Conservation (phyloP, 768 basidiomycete genomes). For the Hemileccinum impolitum region DNA sequence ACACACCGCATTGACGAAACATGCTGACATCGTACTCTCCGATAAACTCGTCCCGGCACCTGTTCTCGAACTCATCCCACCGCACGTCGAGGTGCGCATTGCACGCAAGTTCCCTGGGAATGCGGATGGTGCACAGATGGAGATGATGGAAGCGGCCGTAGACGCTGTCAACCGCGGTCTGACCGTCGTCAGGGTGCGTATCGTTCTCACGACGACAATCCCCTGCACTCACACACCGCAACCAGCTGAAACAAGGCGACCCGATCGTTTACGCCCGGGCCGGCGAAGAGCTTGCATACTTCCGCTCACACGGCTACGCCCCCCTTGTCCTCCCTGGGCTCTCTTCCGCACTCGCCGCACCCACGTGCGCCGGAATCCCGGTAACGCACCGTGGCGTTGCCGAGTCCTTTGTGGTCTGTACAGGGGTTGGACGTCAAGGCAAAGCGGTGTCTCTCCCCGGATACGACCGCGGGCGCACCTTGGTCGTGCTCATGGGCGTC, state of each 20-base stretch:
- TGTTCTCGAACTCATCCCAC: constrained; percentile 82
- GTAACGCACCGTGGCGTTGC: constrained; percentile 95
- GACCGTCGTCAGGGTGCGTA: constrained; percentile 79
- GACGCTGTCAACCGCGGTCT: constrained; percentile 77
- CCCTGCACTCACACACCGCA: not conserved
- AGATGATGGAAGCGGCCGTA: constrained; percentile 91
- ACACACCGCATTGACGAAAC: constrained; percentile 69
- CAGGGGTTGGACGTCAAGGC: constrained; percentile 87
- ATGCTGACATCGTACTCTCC: constrained; percentile 85
- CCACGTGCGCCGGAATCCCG: constrained; percentile 86
- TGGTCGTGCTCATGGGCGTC: constrained; percentile 93
- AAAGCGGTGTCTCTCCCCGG: constrained; percentile 81
- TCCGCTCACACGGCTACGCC: constrained; percentile 82
- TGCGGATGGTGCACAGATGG: constrained; percentile 89
- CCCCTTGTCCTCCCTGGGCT: constrained; percentile 87
- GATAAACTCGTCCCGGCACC: constrained; percentile 95
- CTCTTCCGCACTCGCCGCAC: constrained; percentile 85
- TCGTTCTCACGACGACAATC: not conserved
- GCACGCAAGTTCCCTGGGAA: constrained; percentile 98
- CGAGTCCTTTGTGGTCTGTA: constrained; percentile 86
- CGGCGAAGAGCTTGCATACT: constrained; percentile 92
- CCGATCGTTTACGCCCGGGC: constrained; percentile 92
- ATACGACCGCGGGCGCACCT: constrained; percentile 77
- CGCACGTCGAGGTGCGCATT: constrained; percentile 69
- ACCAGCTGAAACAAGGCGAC: constrained; percentile 93